Evolutionary conservation across 2,329 filamentous ascomycete genomes (phyloP).

Genomic region (Trichophyton schoenleinii): DNA sequence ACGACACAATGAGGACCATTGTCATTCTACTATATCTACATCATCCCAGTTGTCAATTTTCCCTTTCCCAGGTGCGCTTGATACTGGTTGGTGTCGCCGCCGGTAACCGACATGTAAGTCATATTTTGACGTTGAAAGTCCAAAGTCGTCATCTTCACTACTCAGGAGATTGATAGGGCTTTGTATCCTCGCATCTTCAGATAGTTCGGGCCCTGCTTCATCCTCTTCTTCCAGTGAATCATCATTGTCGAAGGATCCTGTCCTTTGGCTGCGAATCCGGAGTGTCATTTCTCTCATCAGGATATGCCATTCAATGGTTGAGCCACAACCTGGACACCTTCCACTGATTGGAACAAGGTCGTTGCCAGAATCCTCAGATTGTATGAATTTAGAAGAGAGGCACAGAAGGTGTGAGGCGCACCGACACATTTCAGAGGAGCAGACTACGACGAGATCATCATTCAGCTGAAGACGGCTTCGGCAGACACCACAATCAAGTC

Average conservation of each 20-base stretch:
- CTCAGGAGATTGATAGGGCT: neutral
- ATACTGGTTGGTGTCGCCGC: too few species aligned
- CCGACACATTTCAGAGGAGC: slow-evolving; percentile 38
- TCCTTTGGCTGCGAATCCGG: slow-evolving; percentile 47
- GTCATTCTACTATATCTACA: slow-evolving; percentile 3
- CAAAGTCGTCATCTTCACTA: neutral
- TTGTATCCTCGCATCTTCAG: neutral
- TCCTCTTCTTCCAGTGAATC: slow-evolving; percentile 9
- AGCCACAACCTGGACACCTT: slow-evolving; percentile 56
- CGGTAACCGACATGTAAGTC: too few species aligned
- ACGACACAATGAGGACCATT: too few species aligned
- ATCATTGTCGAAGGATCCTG: slow-evolving; percentile 37
- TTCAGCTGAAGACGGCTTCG: slow-evolving; percentile 24
- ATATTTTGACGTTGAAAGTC: neutral
- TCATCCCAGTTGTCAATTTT: slow-evolving; percentile 1
- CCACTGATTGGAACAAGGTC: slow-evolving; percentile 55
- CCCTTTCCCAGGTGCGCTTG: too few species aligned
- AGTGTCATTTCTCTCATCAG: slow-evolving; percentile 75
- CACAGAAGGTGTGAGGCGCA: slow-evolving; percentile 45
- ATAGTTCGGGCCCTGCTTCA: neutral
- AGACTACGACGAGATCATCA: slow-evolving; percentile 38
- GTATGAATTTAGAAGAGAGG: slow-evolving; percentile 41
- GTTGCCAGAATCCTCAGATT: slow-evolving; percentile 25
- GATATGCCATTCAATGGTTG: slow-evolving; percentile 54
- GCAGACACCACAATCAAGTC: slow-evolving; percentile 40